Conservation (phyloP, 441 rosid genomes). For the Adansonia grandidieri region DNA sequence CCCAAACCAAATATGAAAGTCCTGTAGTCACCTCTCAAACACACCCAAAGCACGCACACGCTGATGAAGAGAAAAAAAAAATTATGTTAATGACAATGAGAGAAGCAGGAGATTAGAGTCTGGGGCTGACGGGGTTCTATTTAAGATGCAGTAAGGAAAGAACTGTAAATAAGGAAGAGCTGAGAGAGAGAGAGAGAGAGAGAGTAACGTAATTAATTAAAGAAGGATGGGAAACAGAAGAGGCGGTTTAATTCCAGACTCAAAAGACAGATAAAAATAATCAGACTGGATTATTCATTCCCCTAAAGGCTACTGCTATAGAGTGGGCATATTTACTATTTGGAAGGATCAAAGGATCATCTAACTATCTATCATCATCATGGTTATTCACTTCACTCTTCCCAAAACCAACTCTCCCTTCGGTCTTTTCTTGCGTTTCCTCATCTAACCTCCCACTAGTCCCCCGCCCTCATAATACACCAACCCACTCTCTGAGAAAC, state of each 20-base stretch:
- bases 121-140: conserved; percentile 35
- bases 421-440: conserved; percentile 34
- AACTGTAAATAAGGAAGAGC: conserved; percentile 46
- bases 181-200: too few species aligned
- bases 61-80: background rate
- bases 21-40: conserved; percentile 25
- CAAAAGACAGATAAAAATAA: background rate
- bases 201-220: conserved; percentile 37
- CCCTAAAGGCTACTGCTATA: background rate
- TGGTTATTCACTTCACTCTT: conserved; percentile 37
- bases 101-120: background rate
- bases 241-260: background rate
- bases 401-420: conserved; percentile 31
- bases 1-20: background rate
- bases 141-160: conserved; percentile 34
- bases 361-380: conserved; percentile 9
- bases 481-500: conserved; percentile 9
- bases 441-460: conserved; percentile 15
- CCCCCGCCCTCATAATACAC: conserved; percentile 14
- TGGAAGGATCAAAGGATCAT: conserved; percentile 29
- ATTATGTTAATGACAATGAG: background rate
- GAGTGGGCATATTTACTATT: background rate
- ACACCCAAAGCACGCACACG: background rate
- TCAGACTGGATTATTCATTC: conserved; percentile 38
- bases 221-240: background rate